phyloP scores from a whole-genome alignment of 768 basidiomycete species.

The Lactarius sanguifluus region DNA sequence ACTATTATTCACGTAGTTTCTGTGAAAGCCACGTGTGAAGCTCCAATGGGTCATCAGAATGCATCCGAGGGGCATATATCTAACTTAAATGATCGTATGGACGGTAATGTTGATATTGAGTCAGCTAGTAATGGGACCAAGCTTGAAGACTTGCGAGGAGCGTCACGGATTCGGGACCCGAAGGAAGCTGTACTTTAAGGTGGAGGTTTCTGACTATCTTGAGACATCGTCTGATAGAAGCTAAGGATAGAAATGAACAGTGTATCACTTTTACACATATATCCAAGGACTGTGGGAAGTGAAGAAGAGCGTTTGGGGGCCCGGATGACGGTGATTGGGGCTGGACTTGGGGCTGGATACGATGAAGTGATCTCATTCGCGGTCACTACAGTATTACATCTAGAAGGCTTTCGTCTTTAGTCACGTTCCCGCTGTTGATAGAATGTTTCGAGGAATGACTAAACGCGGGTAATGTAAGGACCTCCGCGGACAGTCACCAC shows the following conservation, averaged over 20 bases:
- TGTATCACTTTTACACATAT: slow-evolving; percentile 8
- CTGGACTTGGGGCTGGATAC: not conserved
- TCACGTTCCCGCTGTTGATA: not conserved
- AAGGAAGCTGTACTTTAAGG: not conserved
- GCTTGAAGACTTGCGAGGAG: not conserved
- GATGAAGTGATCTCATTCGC: not conserved
- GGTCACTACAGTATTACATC: slow-evolving; percentile 1
- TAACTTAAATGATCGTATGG: not conserved
- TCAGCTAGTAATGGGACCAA: not conserved
- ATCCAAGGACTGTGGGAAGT: not conserved
- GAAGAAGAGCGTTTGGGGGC: not conserved
- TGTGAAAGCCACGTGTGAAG: not conserved
- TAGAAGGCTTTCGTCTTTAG: not conserved
- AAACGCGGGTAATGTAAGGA: not conserved
- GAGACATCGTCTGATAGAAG: not conserved
- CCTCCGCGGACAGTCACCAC: not conserved
- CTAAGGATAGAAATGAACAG: not conserved
- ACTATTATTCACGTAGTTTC: not conserved
- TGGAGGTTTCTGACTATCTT: slow-evolving; percentile 6
- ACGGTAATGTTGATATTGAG: not conserved
- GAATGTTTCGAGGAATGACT: not conserved
- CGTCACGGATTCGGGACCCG: slow-evolving; percentile 13
- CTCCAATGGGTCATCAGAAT: not conserved
- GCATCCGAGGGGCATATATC: not conserved
- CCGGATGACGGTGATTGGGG: not conserved